These are phyloP conservation scores for Cordyceps farinosa DNA, from an alignment of 2,329 filamentous ascomycete genomes.

Conservation along the genomic window DNA sequence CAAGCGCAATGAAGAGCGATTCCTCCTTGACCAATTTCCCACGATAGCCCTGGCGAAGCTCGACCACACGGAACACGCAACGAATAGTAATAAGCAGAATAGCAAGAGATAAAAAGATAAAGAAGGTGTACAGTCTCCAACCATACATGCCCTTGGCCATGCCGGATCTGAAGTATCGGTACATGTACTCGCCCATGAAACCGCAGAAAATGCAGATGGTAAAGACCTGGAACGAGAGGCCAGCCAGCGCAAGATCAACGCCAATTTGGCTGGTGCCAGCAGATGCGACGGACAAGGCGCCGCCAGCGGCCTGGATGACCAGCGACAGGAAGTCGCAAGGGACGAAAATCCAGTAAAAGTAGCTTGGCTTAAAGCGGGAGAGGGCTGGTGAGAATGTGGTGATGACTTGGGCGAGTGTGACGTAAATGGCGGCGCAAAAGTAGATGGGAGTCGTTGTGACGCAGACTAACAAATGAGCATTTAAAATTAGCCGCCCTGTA, in stretches of 20 bases:
- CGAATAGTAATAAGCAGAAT: slow-evolving; percentile 59
- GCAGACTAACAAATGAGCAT: slow-evolving; percentile 31
- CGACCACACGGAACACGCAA: slow-evolving; percentile 62
- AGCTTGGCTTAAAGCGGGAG: slow-evolving; percentile 26
- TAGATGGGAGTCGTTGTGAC: slow-evolving; percentile 41
- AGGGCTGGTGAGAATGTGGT: slow-evolving; percentile 26
- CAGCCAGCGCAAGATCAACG: slow-evolving; percentile 46
- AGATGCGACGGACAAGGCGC: slow-evolving; percentile 36
- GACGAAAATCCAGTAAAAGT: slow-evolving; percentile 36
- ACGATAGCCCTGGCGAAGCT: slow-evolving; percentile 60
- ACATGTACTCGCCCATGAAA: slow-evolving; percentile 40
- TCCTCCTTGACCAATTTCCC: slow-evolving; percentile 53
- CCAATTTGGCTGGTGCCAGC: slow-evolving; percentile 40
- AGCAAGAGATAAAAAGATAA: slow-evolving; percentile 48
- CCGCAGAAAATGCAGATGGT: slow-evolving; percentile 43
- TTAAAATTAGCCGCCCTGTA: no score
- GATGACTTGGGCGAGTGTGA: slow-evolving; percentile 22
- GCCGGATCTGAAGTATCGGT: slow-evolving; percentile 24
- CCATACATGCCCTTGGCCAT: slow-evolving; percentile 20
- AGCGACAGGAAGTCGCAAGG: slow-evolving; percentile 50
- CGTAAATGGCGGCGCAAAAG: slow-evolving; percentile 36
- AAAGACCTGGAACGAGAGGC: slow-evolving; percentile 47
- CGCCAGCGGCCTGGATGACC: slow-evolving; percentile 49
- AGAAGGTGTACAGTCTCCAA: slow-evolving; percentile 41
- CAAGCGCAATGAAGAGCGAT: slow-evolving; percentile 27